Evolutionary conservation across 805 yeast species (phyloP), one percentile per base, ranked within the genome.

Genomic region (Candida glaebosa): DNA sequence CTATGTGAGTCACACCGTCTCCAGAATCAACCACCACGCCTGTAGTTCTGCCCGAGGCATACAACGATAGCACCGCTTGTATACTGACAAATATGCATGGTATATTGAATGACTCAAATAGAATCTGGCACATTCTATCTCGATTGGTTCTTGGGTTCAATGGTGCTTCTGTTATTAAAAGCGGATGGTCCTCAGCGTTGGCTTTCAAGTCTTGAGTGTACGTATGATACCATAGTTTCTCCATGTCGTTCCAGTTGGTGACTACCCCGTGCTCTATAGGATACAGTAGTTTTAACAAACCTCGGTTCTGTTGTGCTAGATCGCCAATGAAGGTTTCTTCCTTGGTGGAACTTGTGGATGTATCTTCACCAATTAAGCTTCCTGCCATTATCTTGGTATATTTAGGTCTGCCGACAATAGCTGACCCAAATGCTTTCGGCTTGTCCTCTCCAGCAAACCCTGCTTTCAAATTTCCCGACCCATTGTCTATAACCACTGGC

Each of bases 361-460:
- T 25, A 14, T 24, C 22, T 8, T 49, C 46, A 7, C 46, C 47
- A 16, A 53, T 31, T 47, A 62, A 49, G 15, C 67, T 53, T 8
- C 70, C 71, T 7, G 95, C 86, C 91, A 86, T 87, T 38, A 86
- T 77, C 54, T 86, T 82, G 28, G 81, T 76, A 58, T 90, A 91
- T 57, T 88, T 90, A 8, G 95, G 91, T 42, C 82, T 67, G 3
- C 98, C 98, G 2, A 87, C 73, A 20, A 82, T 62, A 17, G 87
- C 66, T 2, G 89, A 80, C 20, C 80, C 78, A 50, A 71, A 73
- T 34, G 76, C 61, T 52, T 79, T 75, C 3, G 98, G 98, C 49
- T 70, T 75, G 38, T 87, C 93, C 50, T 86, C 95, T 17, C 97
- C 96, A 0, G 96, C 95, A 61, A 90, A 87, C 1, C 98, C 97